A percentile compares a stretch with the other conserved stretches of the same genome.
phyloP scores from a whole-genome alignment of 1,284 basidiomycete species.

The Pyrrhoderma noxium region DNA sequence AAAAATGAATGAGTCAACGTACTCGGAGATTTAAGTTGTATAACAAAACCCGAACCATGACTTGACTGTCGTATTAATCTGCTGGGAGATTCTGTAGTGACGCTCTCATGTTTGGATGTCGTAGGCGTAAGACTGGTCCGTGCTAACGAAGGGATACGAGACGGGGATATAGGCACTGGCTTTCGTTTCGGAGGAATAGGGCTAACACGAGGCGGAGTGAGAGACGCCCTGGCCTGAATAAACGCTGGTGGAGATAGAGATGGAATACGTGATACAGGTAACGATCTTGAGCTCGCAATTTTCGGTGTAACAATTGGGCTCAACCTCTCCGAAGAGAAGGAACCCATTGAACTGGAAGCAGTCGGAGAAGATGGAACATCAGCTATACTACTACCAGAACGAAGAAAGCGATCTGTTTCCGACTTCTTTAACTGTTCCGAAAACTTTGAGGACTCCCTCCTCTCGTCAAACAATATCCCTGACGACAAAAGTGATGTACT shows the following conservation, averaged over 20 bases:
- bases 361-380: neutral
- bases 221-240: slow-evolving; percentile 1
- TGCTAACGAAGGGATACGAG: neutral
- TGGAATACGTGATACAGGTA: slow-evolving; percentile 15
- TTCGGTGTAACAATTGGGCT: neutral
- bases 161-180: slow-evolving; percentile 2
- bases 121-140: neutral
- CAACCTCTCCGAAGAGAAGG: neutral
- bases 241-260: slow-evolving; percentile 16
- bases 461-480: slow-evolving; percentile 26
- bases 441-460: slow-evolving; percentile 24
- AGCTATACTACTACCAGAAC: neutral
- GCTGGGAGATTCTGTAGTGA: neutral
- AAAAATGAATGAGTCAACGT: slow-evolving; percentile 8
- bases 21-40: slow-evolving; percentile 22
- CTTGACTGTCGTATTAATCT: slow-evolving; percentile 3
- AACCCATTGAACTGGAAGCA: neutral
- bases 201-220: neutral
- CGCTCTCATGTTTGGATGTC: neutral
- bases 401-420: neutral
- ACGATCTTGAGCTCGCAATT: neutral
- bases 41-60: slow-evolving; percentile 51
- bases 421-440: neutral
- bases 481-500: slow-evolving; percentile 22
- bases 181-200: slow-evolving; percentile 12